A percentile compares a stretch with the other conserved stretches of the same genome.
These are phyloP conservation scores for Solanum hybrid DNA, from an alignment of 305 asterid species.

Conservation along the genomic window DNA sequence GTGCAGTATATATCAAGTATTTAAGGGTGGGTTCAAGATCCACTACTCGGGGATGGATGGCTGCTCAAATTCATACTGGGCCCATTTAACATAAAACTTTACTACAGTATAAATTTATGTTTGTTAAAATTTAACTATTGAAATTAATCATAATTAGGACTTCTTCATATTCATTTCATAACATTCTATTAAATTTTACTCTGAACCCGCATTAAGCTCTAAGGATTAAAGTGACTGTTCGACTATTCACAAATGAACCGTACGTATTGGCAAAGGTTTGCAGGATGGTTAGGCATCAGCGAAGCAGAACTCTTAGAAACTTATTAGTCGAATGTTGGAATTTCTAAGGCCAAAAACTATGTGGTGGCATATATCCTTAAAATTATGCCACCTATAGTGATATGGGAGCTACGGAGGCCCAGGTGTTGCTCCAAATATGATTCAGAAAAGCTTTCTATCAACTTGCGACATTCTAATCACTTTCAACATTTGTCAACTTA, in stretches of 20 bases:
- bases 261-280: not conserved
- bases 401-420: not conserved
- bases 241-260: not conserved
- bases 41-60: not conserved
- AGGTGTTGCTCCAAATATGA: not conserved
- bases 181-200: too few species aligned
- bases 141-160: not conserved
- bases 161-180: not conserved
- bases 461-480: not conserved
- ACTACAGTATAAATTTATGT: not conserved
- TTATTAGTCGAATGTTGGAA: not conserved
- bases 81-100: not conserved
- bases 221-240: too few species aligned
- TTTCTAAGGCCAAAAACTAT: not conserved
- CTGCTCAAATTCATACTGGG: not conserved
- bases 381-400: not conserved
- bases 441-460: not conserved
- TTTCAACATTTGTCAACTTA: not conserved
- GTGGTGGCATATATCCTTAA: not conserved
- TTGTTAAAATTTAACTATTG: not conserved
- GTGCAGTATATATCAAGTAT: not conserved
- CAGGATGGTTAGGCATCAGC: not conserved
- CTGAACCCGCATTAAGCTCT: too few species aligned
- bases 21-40: not conserved
- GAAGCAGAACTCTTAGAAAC: not conserved